phyloP scores from a whole-genome alignment of 768 basidiomycete species.

The Podaxis sp. region DNA sequence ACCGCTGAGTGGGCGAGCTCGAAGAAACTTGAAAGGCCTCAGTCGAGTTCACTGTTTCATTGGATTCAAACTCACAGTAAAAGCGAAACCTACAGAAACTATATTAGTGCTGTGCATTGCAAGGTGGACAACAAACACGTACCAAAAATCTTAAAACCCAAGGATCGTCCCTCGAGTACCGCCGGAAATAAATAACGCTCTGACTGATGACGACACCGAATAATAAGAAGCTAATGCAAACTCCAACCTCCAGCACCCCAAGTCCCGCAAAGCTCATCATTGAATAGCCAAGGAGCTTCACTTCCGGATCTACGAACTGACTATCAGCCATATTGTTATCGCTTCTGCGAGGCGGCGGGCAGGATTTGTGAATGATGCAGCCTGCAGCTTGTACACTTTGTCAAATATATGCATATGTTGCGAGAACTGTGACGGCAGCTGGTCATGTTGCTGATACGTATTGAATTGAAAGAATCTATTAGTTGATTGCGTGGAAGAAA shows the following conservation, averaged over 20 bases:
- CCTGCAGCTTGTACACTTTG: background rate
- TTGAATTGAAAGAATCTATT: background rate
- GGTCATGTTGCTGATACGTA: background rate
- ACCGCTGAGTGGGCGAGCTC: background rate
- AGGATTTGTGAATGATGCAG: background rate
- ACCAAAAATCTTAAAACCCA: background rate
- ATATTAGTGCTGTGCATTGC: background rate
- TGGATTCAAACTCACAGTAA: background rate
- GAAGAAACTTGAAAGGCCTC: background rate
- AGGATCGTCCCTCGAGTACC: background rate
- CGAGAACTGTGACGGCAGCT: background rate
- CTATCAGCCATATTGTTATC: background rate
- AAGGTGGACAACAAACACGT: background rate
- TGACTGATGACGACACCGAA: constrained; percentile 8
- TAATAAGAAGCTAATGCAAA: background rate
- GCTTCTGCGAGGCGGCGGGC: background rate
- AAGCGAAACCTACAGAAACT: background rate
- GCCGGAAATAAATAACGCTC: background rate
- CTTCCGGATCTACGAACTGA: background rate
- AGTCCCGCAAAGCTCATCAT: constrained; percentile 7
- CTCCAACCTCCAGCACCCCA: background rate
- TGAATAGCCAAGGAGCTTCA: background rate
- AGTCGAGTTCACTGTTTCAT: background rate
- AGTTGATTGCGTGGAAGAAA: background rate
- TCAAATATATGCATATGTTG: background rate